phyloP scores from a whole-genome alignment of 768 basidiomycete genomes.

The Trametes villosa region DNA sequence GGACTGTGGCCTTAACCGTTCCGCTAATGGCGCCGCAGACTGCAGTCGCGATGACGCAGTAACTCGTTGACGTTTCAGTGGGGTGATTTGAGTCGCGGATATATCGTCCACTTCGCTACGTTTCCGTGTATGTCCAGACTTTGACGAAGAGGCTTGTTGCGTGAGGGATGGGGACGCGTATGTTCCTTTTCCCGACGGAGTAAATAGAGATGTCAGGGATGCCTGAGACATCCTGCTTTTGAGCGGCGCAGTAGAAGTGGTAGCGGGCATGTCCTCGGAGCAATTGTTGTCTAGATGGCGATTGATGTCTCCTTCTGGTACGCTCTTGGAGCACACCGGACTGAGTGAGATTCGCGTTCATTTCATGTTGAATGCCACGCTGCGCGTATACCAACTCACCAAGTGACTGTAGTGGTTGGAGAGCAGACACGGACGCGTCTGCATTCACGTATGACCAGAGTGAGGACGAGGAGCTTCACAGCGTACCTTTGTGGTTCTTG shows the following conservation, averaged over 20 bases:
- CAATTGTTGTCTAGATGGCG: slow-evolving; percentile 34
- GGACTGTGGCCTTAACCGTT: slow-evolving; percentile 65
- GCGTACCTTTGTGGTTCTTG: background rate
- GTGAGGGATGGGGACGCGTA: slow-evolving; percentile 9
- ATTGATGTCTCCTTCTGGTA: slow-evolving; percentile 32
- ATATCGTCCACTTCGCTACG: slow-evolving; percentile 21
- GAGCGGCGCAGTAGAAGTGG: background rate
- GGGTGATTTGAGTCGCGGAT: background rate
- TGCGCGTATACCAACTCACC: slow-evolving; percentile 7
- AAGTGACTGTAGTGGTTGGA: no score
- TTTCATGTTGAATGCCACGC: background rate
- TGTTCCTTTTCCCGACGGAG: slow-evolving; percentile 4
- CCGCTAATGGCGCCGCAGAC: slow-evolving; percentile 63
- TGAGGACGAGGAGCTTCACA: no score
- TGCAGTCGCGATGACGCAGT: slow-evolving; percentile 25
- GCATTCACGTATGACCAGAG: no score
- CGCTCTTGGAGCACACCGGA: slow-evolving; percentile 31
- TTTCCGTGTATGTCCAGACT: slow-evolving; percentile 22
- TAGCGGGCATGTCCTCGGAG: slow-evolving; percentile 13
- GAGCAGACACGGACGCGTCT: no score
- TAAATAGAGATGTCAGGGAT: slow-evolving; percentile 30
- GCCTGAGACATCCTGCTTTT: slow-evolving; percentile 22
- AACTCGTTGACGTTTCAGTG: slow-evolving; percentile 16
- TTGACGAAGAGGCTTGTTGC: slow-evolving; percentile 3
- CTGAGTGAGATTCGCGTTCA: slow-evolving; percentile 8